Conservation (phyloP, 768 basidiomycete genomes). For the Gautieria morchelliformis region DNA sequence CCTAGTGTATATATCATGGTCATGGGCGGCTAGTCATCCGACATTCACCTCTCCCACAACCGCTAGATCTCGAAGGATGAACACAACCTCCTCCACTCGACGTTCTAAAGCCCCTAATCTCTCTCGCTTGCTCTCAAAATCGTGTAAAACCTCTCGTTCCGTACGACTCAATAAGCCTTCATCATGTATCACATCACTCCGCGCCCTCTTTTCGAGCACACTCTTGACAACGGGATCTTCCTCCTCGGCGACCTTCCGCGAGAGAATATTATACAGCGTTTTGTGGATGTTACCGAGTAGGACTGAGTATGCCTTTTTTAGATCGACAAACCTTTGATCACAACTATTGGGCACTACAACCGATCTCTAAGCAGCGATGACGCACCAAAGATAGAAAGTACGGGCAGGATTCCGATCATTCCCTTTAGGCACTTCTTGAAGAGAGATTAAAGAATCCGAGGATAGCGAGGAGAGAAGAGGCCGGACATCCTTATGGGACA, state of each 20-base stretch:
- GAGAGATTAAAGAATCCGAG: constrained; percentile 73
- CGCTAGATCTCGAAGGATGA: constrained; percentile 75
- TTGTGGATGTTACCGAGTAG: constrained; percentile 79
- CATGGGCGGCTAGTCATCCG: neutral
- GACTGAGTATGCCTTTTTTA: constrained; percentile 69
- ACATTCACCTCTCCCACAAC: neutral
- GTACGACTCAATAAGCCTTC: constrained; percentile 56
- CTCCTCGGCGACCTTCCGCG: constrained; percentile 63
- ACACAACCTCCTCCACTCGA: constrained; percentile 82
- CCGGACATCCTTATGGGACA: constrained; percentile 80
- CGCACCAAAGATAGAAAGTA: constrained; percentile 87
- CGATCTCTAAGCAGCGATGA: neutral
- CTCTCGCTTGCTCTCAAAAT: constrained; percentile 66
- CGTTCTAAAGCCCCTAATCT: constrained; percentile 73
- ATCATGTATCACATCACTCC: constrained; percentile 77
- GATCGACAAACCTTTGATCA: constrained; percentile 74
- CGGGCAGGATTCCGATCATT: constrained; percentile 83
- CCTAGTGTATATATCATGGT: no score
- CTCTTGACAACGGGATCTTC: constrained; percentile 56
- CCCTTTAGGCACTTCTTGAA: constrained; percentile 88
- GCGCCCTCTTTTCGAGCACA: constrained; percentile 70
- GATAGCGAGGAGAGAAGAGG: constrained; percentile 71
- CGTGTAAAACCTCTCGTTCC: constrained; percentile 65
- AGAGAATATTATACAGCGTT: constrained; percentile 77
- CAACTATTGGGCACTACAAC: constrained; percentile 6